Percentiles rank a stretch among this genome's conserved stretches.
phyloP scores from a whole-genome alignment of 768 basidiomycete genomes.

The Rhodotorula graminis region DNA sequence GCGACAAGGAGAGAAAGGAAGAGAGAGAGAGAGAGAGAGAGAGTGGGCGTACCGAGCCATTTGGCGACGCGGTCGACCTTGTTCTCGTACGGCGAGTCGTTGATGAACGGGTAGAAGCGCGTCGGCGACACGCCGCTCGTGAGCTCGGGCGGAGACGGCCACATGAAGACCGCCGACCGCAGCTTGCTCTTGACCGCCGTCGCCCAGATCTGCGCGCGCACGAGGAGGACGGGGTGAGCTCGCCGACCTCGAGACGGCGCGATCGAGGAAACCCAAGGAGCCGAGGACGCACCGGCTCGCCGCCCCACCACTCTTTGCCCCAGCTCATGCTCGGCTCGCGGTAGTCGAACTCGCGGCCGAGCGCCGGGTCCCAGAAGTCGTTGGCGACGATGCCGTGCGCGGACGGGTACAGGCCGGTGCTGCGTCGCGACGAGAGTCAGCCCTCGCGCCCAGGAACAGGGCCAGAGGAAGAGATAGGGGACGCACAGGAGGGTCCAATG shows the following conservation, averaged over 20 bases:
- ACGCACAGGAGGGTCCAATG: constrained; percentile 81
- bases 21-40: constrained; percentile 62
- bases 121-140: constrained; percentile 61
- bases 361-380: constrained; percentile 78
- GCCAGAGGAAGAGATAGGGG: constrained; percentile 1
- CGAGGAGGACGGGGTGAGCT: not conserved
- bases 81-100: constrained; percentile 60
- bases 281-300: constrained; percentile 75
- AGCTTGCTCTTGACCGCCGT: constrained; percentile 70
- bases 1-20: no score
- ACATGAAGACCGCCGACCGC: constrained; percentile 83
- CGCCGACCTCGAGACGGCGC: no score
- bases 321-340: constrained; percentile 60
- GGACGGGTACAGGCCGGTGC: constrained; percentile 84
- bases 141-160: constrained; percentile 76
- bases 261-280: no score
- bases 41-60: constrained; percentile 68
- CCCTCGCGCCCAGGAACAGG: not conserved
- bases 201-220: constrained; percentile 88
- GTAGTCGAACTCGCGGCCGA: constrained; percentile 65
- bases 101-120: constrained; percentile 55
- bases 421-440: constrained; percentile 42
- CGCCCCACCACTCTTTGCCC: constrained; percentile 75
- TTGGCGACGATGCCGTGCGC: constrained; percentile 89
- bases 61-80: constrained; percentile 71